Percentiles rank a stretch among this genome's conserved stretches.
Evolutionary conservation across 768 basidiomycete species (phyloP).

Genomic region (Neoboletus subvelutipes): DNA sequence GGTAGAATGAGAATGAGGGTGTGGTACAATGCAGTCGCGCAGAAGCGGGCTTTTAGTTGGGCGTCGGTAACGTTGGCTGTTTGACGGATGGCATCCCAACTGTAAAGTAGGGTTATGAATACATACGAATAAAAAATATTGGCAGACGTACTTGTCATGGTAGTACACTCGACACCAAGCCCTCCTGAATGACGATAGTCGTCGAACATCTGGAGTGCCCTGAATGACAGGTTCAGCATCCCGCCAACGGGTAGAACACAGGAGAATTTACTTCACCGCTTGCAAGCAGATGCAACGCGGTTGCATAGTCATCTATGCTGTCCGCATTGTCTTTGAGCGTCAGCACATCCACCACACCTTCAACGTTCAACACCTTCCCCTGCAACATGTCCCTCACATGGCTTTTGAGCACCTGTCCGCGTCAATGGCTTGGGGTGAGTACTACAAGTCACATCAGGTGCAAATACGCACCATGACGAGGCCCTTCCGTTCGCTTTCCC

Average conservation of each 20-base stretch:
- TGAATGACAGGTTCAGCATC: constrained; percentile 29
- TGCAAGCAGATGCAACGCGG: constrained; percentile 65
- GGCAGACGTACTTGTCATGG: constrained; percentile 74
- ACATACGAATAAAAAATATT: neutral
- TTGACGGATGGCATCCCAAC: constrained; percentile 76
- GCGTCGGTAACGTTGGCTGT: constrained; percentile 76
- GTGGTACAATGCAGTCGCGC: constrained; percentile 70
- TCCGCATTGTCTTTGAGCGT: constrained; percentile 78
- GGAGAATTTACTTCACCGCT: constrained; percentile 46
- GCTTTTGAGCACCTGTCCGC: constrained; percentile 63
- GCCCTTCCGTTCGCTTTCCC: constrained; percentile 45
- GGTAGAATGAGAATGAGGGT: constrained; percentile 54
- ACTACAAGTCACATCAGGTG: neutral
- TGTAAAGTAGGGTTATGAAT: constrained; percentile 29
- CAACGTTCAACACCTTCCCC: constrained; percentile 70
- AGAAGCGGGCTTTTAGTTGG: constrained; percentile 70
- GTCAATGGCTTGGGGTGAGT: neutral
- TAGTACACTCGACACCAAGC: constrained; percentile 88
- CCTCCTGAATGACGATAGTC: constrained; percentile 64
- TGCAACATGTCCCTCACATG: constrained; percentile 68
- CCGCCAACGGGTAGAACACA: neutral
- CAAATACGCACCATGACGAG: constrained; percentile 38
- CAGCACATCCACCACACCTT: constrained; percentile 81
- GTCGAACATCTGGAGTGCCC: constrained; percentile 70
- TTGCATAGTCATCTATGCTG: constrained; percentile 62